phyloP scores from a whole-genome alignment of 257 asterid species.

The Scutellaria baicalensis region DNA sequence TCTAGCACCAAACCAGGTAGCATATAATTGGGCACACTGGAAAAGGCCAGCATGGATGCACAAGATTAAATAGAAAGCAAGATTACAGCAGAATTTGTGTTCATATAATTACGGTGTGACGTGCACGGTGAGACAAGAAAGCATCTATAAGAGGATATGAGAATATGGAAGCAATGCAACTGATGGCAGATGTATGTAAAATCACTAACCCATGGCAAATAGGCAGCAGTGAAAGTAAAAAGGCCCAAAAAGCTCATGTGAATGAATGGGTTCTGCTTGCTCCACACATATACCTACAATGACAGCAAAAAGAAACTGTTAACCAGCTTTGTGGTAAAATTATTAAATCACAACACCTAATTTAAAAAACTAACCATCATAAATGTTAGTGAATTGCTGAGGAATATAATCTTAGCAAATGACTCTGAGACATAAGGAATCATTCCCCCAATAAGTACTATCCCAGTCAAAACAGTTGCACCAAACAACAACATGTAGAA shows the following conservation, averaged over 20 bases:
- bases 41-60: neutral
- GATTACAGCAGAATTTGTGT: neutral
- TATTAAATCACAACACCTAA: neutral
- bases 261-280: constrained; percentile 97
- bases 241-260: constrained; percentile 99
- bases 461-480: constrained; percentile 85
- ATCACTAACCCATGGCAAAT: constrained; percentile 93
- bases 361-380: constrained; percentile 75
- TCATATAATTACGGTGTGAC: neutral
- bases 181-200: neutral
- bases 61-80: neutral
- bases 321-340: neutral
- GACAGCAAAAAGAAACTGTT: constrained; percentile 4
- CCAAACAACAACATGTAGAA: constrained; percentile 96
- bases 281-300: constrained; percentile 93
- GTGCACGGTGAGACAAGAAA: neutral
- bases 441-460: constrained; percentile 94
- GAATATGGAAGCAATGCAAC: constrained; percentile 7
- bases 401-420: constrained; percentile 89
- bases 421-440: constrained; percentile 93
- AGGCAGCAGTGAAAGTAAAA: constrained; percentile 97
- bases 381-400: constrained; percentile 97
- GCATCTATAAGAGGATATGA: neutral
- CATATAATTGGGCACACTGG: neutral
- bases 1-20: neutral